A percentile compares a stretch with the other conserved stretches of the same genome.
Conservation (phyloP, 331 rosid genomes). For the Saraca asoca region DNA sequence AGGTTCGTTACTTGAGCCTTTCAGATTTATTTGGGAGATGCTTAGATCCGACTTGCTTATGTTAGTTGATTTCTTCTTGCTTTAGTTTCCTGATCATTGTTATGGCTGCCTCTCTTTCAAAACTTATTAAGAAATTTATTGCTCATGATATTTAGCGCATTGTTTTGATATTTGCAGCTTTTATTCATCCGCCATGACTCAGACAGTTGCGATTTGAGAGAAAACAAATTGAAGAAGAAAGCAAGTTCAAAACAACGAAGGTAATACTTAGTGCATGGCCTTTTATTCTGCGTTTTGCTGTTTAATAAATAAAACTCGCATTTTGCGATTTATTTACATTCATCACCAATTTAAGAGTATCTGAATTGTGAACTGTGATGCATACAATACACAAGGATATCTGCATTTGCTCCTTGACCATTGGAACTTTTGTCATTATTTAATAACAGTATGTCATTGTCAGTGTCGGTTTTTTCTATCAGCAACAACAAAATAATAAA, state of each 20-base stretch:
- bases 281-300: not conserved
- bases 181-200: slow-evolving; percentile 68
- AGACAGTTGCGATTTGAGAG: slow-evolving; percentile 45
- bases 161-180: slow-evolving; percentile 55
- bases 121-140: not conserved
- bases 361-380: not conserved
- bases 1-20: slow-evolving; percentile 51
- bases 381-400: not conserved
- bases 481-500: not conserved
- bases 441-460: not conserved
- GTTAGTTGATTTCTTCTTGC: not conserved
- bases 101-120: not conserved
- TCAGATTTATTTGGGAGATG: not conserved
- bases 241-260: slow-evolving; percentile 35
- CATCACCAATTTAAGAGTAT: too few species aligned
- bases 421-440: not conserved
- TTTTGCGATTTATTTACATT: slow-evolving; percentile 9
- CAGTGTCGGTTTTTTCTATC: not conserved
- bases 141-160: not conserved
- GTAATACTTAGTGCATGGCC: not conserved
- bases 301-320: not conserved
- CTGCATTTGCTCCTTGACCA: slow-evolving; percentile 13
- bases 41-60: too few species aligned
- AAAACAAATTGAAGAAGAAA: slow-evolving; percentile 47
- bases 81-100: not conserved